Base-by-base conservation (phyloP, 2,329 filamentous ascomycete species). In the Venturia asperata region DNA sequence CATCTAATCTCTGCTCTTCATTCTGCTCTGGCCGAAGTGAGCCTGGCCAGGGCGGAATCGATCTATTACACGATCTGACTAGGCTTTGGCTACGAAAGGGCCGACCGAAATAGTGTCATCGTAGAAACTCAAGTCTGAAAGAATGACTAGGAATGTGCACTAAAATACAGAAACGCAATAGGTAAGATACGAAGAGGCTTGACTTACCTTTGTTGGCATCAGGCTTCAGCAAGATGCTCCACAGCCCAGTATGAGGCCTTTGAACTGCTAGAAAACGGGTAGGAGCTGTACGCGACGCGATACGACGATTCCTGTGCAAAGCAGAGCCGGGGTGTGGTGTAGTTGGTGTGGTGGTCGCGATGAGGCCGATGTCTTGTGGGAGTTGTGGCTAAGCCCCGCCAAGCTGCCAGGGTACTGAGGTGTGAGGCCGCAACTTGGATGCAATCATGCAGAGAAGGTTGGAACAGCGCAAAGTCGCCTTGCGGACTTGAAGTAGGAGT, bases 361-460 rank as follows among this genome's bases (percentile, higher is more conserved):
- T 17, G 49, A 34, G 49, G 49, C 34, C 34, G 24, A 11, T 13
- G 49, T 56, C 49, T 56, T 3, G 47, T 13, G 27, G n/a, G 52
- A n/a, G n/a, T n/a, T n/a, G n/a, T n/a, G n/a, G n/a, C n/a, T 56
- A n/a, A 3, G 30, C 52, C 52, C 52, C 52, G 30, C 52, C 52
- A 58, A 58, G 52, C 10, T 58, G 52, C 30, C n/a, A 17, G 30
- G 30, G 21, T 58, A 27, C 52, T 37, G 5, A 24, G 43, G n/a
- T 47, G 5, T 58, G 52, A 58, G 52, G 52, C 52, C 52, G 30
- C 52, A 58, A 37, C 52, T 58, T 34, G 11, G 52, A 37, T 24
- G 52, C 30, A 37, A 37, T n/a, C n/a, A n/a, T n/a, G n/a, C n/a
- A n/a, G n/a, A 37, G 15, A 17, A 52, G 47, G 13, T 15, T 21